Percentiles rank a stretch among this genome's conserved stretches.
phyloP scores from a whole-genome alignment of 2,329 filamentous ascomycete genomes.

The Pyrenochaeta sp. region DNA sequence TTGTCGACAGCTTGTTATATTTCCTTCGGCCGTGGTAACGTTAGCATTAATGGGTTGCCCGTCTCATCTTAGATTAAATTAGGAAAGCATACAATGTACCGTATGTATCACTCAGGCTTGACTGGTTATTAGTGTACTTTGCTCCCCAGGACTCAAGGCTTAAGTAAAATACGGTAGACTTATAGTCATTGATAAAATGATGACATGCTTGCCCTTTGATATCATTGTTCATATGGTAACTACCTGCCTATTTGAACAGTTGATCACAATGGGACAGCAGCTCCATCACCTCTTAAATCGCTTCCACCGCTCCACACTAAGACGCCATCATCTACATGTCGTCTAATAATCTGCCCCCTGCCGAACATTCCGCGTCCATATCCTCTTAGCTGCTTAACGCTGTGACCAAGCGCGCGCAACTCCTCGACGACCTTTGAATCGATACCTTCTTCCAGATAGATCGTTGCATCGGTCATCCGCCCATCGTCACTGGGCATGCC shows the following conservation, averaged over 20 bases:
- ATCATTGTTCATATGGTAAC: not conserved
- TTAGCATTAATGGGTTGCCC: too few species aligned
- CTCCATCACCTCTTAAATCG: slow-evolving; percentile 85
- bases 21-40: too few species aligned
- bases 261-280: slow-evolving; percentile 61
- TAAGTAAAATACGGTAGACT: too few species aligned
- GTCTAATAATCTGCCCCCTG: slow-evolving; percentile 84
- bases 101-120: too few species aligned
- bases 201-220: too few species aligned
- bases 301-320: slow-evolving; percentile 88
- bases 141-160: too few species aligned
- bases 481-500: slow-evolving; percentile 69
- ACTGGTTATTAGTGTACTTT: too few species aligned
- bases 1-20: not conserved
- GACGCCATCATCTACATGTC: slow-evolving; percentile 76
- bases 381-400: slow-evolving; percentile 73
- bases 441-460: slow-evolving; percentile 87
- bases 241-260: not conserved
- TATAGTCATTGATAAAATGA: too few species aligned
- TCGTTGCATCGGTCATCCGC: slow-evolving; percentile 67
- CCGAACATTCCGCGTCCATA: slow-evolving; percentile 77
- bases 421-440: slow-evolving; percentile 71
- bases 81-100: too few species aligned
- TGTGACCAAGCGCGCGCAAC: slow-evolving; percentile 75
- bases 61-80: too few species aligned